phyloP scores from a whole-genome alignment of 805 yeast genomes.

The Zygoascus biomembranicola region DNA sequence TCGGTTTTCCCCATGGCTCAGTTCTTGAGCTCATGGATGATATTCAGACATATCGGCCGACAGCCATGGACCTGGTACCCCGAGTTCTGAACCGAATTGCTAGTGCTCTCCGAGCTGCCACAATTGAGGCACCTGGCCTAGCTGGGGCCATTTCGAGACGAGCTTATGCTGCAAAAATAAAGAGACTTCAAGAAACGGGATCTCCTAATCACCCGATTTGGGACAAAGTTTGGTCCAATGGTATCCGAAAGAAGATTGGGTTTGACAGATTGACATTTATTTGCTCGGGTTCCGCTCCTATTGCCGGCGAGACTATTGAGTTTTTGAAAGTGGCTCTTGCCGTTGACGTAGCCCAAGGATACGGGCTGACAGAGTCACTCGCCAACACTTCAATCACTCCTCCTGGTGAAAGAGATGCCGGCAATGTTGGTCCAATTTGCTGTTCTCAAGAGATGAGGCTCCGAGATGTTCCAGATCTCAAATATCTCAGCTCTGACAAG shows the following conservation, averaged over 20 bases:
- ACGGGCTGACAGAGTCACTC: slow-evolving; percentile 64
- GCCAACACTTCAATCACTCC: slow-evolving; percentile 45
- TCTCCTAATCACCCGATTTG: slow-evolving; percentile 31
- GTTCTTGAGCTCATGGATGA: slow-evolving; percentile 52
- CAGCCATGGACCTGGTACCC: slow-evolving; percentile 50
- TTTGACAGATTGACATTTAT: slow-evolving; percentile 35
- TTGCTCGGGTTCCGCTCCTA: slow-evolving; percentile 62
- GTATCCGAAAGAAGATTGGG: slow-evolving; percentile 41
- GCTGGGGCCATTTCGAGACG: slow-evolving; percentile 34
- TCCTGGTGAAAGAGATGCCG: slow-evolving; percentile 38
- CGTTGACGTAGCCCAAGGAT: slow-evolving; percentile 56
- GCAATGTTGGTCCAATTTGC: slow-evolving; percentile 47
- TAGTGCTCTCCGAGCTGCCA: slow-evolving; percentile 46
- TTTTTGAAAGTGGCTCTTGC: slow-evolving; percentile 55
- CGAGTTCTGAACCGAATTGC: slow-evolving; percentile 56
- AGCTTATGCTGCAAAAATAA: slow-evolving; percentile 36
- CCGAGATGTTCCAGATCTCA: slow-evolving; percentile 58
- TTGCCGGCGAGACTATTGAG: slow-evolving; percentile 50
- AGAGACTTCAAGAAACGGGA: slow-evolving; percentile 28
- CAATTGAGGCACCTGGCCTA: slow-evolving; percentile 36
- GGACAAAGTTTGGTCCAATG: slow-evolving; percentile 34
- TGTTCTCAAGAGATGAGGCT: slow-evolving; percentile 49
- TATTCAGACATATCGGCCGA: slow-evolving; percentile 46
- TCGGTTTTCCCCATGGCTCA: slow-evolving; percentile 50
- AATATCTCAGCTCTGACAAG: slow-evolving; percentile 36